These are phyloP conservation scores for Candida pseudoviswanathii DNA, from an alignment of 1,139 yeast genomes.

Conservation along the genomic window DNA sequence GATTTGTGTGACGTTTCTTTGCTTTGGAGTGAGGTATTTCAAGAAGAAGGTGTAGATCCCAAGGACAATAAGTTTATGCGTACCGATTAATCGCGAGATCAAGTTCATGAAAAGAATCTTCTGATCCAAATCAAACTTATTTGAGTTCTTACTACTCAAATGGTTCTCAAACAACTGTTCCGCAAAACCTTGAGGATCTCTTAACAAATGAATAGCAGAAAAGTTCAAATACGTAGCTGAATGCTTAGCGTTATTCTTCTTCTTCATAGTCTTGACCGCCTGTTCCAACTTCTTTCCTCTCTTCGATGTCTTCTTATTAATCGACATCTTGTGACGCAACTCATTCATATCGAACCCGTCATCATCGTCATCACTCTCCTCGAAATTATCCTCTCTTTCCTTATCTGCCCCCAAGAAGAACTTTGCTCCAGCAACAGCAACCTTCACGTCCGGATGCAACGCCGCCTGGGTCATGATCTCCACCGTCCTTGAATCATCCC, in stretches of 20 bases:
- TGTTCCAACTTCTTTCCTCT: conserved; percentile 76
- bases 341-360: conserved; percentile 68
- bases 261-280: conserved; percentile 70
- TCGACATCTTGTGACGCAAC: conserved; percentile 75
- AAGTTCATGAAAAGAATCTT: conserved; percentile 86
- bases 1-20: conserved; percentile 89
- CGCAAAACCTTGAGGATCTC: conserved; percentile 98
- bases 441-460: conserved; percentile 81
- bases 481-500: conserved; percentile 97
- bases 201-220: conserved; percentile 86
- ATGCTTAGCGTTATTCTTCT: conserved; percentile 51
- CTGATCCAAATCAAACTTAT: conserved; percentile 80
- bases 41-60: conserved; percentile 88
- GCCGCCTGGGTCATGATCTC: conserved; percentile 98
- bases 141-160: conserved; percentile 65
- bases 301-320: conserved; percentile 81
- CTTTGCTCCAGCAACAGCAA: conserved; percentile 84
- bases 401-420: conserved; percentile 95
- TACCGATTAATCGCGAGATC: conserved; percentile 85
- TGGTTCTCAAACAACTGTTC: conserved; percentile 76
- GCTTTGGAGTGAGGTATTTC: conserved; percentile 92
- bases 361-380: conserved; percentile 73
- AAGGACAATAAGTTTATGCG: conserved; percentile 87
- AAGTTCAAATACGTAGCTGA: conserved; percentile 83
- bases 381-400: conserved; percentile 84